Evolutionary conservation across 164 flowering plant species (phyloP).

Genomic region (Berberis vulgaris): DNA sequence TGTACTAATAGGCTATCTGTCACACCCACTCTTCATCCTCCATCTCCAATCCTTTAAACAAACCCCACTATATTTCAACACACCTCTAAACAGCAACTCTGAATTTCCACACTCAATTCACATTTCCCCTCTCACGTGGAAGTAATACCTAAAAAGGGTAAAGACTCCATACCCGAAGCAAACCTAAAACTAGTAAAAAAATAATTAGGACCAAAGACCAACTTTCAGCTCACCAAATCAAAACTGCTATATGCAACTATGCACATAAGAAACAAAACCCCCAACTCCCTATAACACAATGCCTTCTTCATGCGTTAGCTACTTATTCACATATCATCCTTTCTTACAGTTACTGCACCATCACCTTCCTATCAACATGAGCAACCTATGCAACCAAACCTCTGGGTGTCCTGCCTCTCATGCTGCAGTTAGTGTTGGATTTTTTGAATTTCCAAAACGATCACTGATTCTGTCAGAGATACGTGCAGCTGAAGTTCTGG

Average conservation of each 20-base stretch:
- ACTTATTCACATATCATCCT: not conserved
- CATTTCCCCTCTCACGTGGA: not conserved
- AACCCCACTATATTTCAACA: no score
- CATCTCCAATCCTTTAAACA: no score
- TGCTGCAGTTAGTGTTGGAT: not conserved
- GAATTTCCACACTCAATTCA: no score
- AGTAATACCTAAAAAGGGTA: not conserved
- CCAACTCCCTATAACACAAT: constrained; percentile 18
- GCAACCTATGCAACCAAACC: constrained; percentile 16
- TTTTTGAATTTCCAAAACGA: constrained; percentile 2
- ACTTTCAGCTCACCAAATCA: constrained; percentile 79
- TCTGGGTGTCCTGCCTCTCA: constrained; percentile 2
- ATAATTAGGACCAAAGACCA: not conserved
- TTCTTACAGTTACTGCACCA: not conserved
- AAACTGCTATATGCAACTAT: constrained; percentile 22
- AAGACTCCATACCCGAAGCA: not conserved
- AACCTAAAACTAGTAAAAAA: not conserved
- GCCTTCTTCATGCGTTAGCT: not conserved
- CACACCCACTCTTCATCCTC: no score
- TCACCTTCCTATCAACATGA: constrained; percentile 20
- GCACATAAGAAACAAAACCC: constrained; percentile 38
- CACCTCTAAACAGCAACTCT: no score
- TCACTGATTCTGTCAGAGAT: constrained; percentile 33
- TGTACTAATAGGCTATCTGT: no score
- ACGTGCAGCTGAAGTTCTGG: constrained; percentile 42